These are phyloP conservation scores for Salix viminalis DNA, from an alignment of 345 rosid species.

Conservation along the genomic window DNA sequence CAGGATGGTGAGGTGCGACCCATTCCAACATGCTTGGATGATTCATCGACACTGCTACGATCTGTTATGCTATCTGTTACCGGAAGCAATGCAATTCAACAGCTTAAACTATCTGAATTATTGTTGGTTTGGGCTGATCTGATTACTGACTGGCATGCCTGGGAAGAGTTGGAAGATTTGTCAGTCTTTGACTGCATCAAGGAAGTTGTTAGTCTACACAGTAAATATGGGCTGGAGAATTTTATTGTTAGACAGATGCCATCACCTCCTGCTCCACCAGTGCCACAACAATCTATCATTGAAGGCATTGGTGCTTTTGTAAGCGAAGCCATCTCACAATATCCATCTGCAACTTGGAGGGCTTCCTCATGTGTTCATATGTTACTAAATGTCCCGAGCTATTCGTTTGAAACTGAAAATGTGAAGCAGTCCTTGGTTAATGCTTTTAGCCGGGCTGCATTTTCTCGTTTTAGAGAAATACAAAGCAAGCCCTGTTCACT, in stretches of 20 bases:
- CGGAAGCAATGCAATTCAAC: slow-evolving; percentile 32
- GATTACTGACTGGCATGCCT: slow-evolving; percentile 74
- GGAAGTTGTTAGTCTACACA: slow-evolving; percentile 54
- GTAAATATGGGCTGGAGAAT: slow-evolving; percentile 48
- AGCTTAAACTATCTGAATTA: slow-evolving; percentile 58
- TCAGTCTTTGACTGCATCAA: slow-evolving; percentile 75
- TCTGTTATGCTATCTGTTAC: slow-evolving; percentile 57
- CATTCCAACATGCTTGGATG: slow-evolving; percentile 56
- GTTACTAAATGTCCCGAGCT: slow-evolving; percentile 59
- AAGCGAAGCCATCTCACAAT: slow-evolving; percentile 62
- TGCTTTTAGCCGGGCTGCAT: slow-evolving; percentile 58
- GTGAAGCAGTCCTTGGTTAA: slow-evolving; percentile 47
- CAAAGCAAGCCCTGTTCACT: slow-evolving; percentile 53
- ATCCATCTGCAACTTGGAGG: slow-evolving; percentile 74
- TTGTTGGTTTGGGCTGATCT: slow-evolving; percentile 68
- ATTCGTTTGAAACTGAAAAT: slow-evolving; percentile 50
- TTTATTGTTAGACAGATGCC: slow-evolving; percentile 47
- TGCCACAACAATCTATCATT: slow-evolving; percentile 53
- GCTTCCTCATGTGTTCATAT: slow-evolving; percentile 72
- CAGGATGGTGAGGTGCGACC: slow-evolving; percentile 43
- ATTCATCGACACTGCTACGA: slow-evolving; percentile 56
- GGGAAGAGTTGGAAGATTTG: slow-evolving; percentile 90
- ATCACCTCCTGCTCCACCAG: slow-evolving; percentile 70
- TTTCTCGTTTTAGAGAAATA: slow-evolving; percentile 53
- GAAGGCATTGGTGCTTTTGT: slow-evolving; percentile 71